Evolutionary conservation across 441 rosid genomes (phyloP).

Genomic region (Mallotus repandus): DNA sequence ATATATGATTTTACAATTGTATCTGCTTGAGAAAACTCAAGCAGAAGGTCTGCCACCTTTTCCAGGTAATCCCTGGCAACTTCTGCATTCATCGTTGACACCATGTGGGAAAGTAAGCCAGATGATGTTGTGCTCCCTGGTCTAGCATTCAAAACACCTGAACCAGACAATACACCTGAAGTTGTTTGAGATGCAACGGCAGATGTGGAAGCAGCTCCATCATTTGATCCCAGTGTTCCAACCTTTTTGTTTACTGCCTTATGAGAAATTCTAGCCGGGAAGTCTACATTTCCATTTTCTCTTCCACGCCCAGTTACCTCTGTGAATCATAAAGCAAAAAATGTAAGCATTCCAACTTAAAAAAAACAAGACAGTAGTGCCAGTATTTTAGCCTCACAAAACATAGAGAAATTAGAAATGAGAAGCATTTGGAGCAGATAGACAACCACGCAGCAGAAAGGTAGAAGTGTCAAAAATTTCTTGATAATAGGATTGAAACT

Average conservation of each 20-base stretch:
- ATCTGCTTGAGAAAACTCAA: conserved; percentile 97
- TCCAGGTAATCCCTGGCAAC: conserved; percentile 86
- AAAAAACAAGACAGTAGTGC: neutral
- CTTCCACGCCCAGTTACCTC: conserved; percentile 83
- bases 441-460: neutral
- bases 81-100: conserved; percentile 79
- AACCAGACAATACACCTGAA: conserved; percentile 92
- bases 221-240: conserved; percentile 45
- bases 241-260: conserved; percentile 63
- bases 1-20: conserved; percentile 85
- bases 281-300: conserved; percentile 70
- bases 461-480: neutral
- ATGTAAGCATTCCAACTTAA: neutral
- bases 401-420: neutral
- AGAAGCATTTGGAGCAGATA: neutral
- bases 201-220: conserved; percentile 68
- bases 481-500: neutral
- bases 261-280: conserved; percentile 53
- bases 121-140: conserved; percentile 93
- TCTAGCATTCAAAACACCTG: conserved; percentile 92
- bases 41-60: conserved; percentile 92
- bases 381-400: neutral
- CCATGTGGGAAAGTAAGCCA: conserved; percentile 82
- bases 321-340: conserved; percentile 34
- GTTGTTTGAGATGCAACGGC: conserved; percentile 90